These are phyloP conservation scores for Monosporascus sp. DNA, from an alignment of 2,329 filamentous ascomycete genomes.

Conservation along the genomic window DNA sequence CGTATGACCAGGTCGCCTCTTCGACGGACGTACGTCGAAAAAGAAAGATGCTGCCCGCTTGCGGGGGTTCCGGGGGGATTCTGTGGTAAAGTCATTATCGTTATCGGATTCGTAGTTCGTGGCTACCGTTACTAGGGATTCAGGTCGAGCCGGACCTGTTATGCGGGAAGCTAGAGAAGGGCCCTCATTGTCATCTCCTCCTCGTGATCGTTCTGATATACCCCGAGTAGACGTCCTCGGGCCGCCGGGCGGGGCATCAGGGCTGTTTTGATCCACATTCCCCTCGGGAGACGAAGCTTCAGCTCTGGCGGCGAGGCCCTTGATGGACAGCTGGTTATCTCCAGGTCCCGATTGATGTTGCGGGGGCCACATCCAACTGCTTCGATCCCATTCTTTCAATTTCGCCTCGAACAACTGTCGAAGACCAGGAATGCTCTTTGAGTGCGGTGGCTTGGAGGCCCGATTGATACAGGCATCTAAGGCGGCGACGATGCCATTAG, in stretches of 20 bases:
- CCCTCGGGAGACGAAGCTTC: background rate
- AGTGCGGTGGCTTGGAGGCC: background rate
- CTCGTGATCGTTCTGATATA: background rate
- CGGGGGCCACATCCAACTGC: background rate
- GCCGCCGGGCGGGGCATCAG: background rate
- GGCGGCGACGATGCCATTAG: background rate
- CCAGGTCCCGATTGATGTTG: background rate
- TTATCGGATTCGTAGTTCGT: background rate
- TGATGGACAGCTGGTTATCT: background rate
- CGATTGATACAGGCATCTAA: background rate
- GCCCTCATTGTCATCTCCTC: background rate
- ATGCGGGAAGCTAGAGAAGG: background rate
- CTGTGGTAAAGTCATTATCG: background rate
- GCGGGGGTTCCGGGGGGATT: background rate
- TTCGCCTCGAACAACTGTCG: background rate
- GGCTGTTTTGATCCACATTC: background rate
- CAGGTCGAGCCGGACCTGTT: background rate
- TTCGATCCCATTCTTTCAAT: background rate
- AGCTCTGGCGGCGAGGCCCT: background rate
- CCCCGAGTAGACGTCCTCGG: no score
- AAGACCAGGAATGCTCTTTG: background rate
- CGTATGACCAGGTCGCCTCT: background rate
- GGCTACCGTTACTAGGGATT: background rate
- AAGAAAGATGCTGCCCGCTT: background rate
- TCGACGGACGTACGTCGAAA: background rate